Percentiles rank a stretch among this genome's conserved stretches.
Conservation (phyloP, 2,329 filamentous ascomycete species). For the Ophiostoma montium region DNA sequence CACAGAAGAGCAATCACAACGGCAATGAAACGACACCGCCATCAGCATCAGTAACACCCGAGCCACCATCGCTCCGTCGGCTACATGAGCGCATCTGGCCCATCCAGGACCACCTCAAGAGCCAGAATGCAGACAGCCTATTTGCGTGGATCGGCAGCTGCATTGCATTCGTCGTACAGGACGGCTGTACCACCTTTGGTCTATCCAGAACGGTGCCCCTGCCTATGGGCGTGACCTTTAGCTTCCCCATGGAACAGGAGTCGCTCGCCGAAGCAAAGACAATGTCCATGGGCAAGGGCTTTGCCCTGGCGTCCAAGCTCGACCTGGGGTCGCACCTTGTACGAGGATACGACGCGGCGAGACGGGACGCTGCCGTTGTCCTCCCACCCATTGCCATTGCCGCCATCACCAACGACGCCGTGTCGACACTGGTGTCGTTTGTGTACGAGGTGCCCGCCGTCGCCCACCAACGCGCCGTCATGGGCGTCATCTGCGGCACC, state of each 20-base stretch:
- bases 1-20: neutral
- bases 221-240: constrained; percentile 56
- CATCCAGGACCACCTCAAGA: constrained; percentile 59
- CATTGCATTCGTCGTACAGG: constrained; percentile 57
- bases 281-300: constrained; percentile 59
- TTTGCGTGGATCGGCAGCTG: constrained; percentile 73
- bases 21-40: neutral
- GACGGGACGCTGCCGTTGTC: constrained; percentile 15
- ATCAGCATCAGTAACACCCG: neutral
- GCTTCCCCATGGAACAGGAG: constrained; percentile 54
- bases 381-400: constrained; percentile 56
- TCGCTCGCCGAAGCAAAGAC: constrained; percentile 48
- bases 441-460: constrained; percentile 54
- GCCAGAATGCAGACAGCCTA: constrained; percentile 57
- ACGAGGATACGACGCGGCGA: constrained; percentile 42
- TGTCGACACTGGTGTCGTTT: constrained; percentile 65
- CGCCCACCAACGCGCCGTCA: constrained; percentile 49
- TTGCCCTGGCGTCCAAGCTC: constrained; percentile 44
- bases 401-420: constrained; percentile 70
- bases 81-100: constrained; percentile 59
- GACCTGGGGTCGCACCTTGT: constrained; percentile 46
- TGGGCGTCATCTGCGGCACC: constrained; percentile 72
- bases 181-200: constrained; percentile 32
- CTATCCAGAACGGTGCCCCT: constrained; percentile 32
- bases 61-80: constrained; percentile 28